Percentiles rank a stretch among this genome's conserved stretches.
phyloP scores from a whole-genome alignment of 176 grass and related monocot genomes.

The Zea luxurians region DNA sequence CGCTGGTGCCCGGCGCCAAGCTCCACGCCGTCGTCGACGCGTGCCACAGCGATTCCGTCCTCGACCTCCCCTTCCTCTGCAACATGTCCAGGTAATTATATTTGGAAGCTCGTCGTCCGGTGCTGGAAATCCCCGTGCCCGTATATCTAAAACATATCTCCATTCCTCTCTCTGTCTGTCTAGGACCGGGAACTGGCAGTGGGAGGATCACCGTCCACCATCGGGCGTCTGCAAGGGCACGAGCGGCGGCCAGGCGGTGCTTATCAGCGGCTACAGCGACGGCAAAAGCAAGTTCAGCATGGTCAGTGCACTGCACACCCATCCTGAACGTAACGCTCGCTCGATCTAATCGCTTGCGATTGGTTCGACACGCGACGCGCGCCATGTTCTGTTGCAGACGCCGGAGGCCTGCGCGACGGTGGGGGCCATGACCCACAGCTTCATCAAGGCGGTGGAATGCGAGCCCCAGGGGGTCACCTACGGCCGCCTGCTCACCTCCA shows the following conservation, averaged over 20 bases:
- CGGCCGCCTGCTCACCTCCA: constrained; percentile 66
- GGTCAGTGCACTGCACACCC: constrained; percentile 1
- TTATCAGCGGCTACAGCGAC: neutral
- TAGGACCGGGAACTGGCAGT: neutral
- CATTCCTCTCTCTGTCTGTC: no score
- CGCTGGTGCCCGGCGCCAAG: constrained; percentile 55
- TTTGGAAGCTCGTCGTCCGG: no score
- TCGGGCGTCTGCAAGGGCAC: no score
- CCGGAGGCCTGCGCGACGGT: constrained; percentile 39
- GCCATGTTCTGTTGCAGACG: neutral
- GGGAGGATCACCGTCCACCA: no score
- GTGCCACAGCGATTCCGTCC: constrained; percentile 75
- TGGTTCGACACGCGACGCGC: neutral
- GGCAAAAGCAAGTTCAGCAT: neutral
- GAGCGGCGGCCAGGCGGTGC: no score
- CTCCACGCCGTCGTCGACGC: constrained; percentile 88
- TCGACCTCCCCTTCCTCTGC: constrained; percentile 82
- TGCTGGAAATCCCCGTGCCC: no score
- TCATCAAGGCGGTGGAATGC: constrained; percentile 59
- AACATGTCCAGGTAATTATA: constrained; percentile 34
- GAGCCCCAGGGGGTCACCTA: constrained; percentile 64
- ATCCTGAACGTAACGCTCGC: neutral
- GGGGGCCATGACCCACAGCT: constrained; percentile 93
- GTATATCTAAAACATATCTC: no score
- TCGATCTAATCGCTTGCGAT: neutral